These are phyloP conservation scores for Apiospora malaysiana DNA, from an alignment of 2,329 filamentous ascomycete species.

Conservation along the genomic window DNA sequence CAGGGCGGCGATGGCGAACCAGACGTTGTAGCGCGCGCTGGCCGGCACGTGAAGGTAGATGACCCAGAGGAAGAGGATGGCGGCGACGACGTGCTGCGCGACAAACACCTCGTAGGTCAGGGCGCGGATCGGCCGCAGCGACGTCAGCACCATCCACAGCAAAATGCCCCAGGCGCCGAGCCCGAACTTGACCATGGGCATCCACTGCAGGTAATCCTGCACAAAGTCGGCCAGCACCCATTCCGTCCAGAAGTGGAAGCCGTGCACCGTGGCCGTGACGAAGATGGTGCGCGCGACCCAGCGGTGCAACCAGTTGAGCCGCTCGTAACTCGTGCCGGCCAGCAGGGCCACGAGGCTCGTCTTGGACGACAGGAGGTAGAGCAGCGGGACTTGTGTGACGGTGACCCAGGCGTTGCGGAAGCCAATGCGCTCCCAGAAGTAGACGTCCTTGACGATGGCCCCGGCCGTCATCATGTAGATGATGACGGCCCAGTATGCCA, in stretches of 20 bases:
- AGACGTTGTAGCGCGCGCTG: slow-evolving; percentile 66
- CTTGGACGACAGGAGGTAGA: slow-evolving; percentile 68
- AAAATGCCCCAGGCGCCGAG: slow-evolving; percentile 70
- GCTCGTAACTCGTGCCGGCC: slow-evolving; percentile 69
- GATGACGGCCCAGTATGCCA: slow-evolving; percentile 64
- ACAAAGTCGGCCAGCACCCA: slow-evolving; percentile 68
- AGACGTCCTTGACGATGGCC: slow-evolving; percentile 56
- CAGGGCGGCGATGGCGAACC: slow-evolving; percentile 68
- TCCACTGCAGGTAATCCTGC: slow-evolving; percentile 61
- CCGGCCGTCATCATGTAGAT: slow-evolving; percentile 61
- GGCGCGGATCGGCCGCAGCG: slow-evolving; percentile 68
- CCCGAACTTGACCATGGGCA: slow-evolving; percentile 71
- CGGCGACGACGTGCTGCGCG: slow-evolving; percentile 68
- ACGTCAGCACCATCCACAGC: slow-evolving; percentile 68
- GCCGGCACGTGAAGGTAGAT: slow-evolving; percentile 67
- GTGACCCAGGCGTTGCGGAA: slow-evolving; percentile 73
- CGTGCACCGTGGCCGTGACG: slow-evolving; percentile 71
- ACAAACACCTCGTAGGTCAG: slow-evolving; percentile 74
- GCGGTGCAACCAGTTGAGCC: slow-evolving; percentile 75
- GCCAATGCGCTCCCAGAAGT: slow-evolving; percentile 69
- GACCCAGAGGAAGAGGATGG: slow-evolving; percentile 66
- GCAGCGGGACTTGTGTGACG: slow-evolving; percentile 66
- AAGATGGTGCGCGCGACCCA: slow-evolving; percentile 75
- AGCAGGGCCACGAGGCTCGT: slow-evolving; percentile 64
- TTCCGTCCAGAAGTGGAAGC: slow-evolving; percentile 70